Evolutionary conservation across 2,329 filamentous ascomycete genomes (phyloP), one percentile per base, ranked within the genome.

Genomic region (Conoideocrella luteorostrata): DNA sequence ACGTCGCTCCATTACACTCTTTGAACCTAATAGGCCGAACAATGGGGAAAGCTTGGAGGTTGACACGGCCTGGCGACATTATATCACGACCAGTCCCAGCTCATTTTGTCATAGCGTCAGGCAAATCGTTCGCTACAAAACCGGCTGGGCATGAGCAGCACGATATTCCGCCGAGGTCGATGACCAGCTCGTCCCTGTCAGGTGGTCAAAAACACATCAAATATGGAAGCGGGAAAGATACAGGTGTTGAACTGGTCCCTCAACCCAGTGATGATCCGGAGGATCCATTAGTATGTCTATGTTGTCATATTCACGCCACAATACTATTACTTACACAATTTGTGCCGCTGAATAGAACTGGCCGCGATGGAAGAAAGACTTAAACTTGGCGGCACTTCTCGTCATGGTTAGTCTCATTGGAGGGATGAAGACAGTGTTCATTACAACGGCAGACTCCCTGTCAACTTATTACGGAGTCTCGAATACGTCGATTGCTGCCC

Each of bases 231-330:
- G 72, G 72, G 0, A 71, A 64, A 43, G 52, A 67, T 44, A 57
- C 65, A 2, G 54, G 57, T 12, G 58, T 70, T 5, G 74, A 76
- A 56, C 58, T 77, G 36, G 67, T 73, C 9, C 76, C 77, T 3
- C 75, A 76, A 54, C 75, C 76, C 1, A 78, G 72, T 42, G 71
- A 77, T 44, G 71, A 76, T 43, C 62, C 66, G 0, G 64, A 70
- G 20, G 77, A 80, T 55, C 76, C 76, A 40, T 51, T 79, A 56
- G 75, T 77, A 62, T 43, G 69, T 57, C 34, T 12, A n/a, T 18
- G 13, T 15, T 15, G 29, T 40, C 17, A 13, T 9, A 29, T 13
- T 23, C 22, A 20, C 43, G 43, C 11, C 35, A 15, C 29, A 24
- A 21, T 15, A 4, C 10, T 26, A 13, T 28, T 18, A 24, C 24